Conservation (phyloP, 768 basidiomycete species). For the Hypholoma sublateritium region DNA sequence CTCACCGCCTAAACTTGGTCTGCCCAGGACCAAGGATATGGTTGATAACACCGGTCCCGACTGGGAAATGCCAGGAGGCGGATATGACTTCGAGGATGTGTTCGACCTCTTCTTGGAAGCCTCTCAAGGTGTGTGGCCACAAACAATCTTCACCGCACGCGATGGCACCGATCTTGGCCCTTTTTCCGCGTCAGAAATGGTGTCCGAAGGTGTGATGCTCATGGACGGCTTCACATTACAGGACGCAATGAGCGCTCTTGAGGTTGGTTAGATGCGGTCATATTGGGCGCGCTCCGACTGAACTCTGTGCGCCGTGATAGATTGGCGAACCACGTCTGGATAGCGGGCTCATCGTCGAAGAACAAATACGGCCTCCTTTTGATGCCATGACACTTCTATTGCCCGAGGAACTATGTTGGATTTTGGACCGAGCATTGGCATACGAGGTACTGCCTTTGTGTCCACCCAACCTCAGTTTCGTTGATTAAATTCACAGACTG, state of each 20-base stretch:
- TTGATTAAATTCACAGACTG: constrained; percentile 54
- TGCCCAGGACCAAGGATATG: constrained; percentile 12
- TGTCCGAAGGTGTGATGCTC: constrained; percentile 59
- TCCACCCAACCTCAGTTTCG: constrained; percentile 1
- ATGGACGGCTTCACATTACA: constrained; percentile 71
- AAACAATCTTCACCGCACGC: neutral
- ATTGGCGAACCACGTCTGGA: constrained; percentile 91
- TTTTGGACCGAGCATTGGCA: constrained; percentile 74
- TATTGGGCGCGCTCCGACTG: neutral
- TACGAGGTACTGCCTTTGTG: constrained; percentile 61
- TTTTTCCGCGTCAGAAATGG: constrained; percentile 48
- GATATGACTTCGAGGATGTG: constrained; percentile 62
- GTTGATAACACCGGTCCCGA: constrained; percentile 11
- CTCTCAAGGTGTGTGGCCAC: constrained; percentile 48
- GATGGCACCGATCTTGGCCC: constrained; percentile 7
- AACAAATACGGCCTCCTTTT: constrained; percentile 49
- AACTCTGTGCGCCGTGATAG: constrained; percentile 37
- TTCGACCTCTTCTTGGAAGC: constrained; percentile 60
- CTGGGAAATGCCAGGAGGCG: constrained; percentile 49
- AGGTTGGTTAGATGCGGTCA: constrained; percentile 43
- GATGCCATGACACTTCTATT: constrained; percentile 62
- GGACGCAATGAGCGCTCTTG: constrained; percentile 94
- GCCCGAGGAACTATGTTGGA: constrained; percentile 86
- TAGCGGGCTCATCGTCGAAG: constrained; percentile 60
- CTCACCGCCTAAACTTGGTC: constrained; percentile 3